These are phyloP conservation scores for Calonectria naviculata DNA, from an alignment of 2,329 filamentous ascomycete genomes.

Conservation along the genomic window DNA sequence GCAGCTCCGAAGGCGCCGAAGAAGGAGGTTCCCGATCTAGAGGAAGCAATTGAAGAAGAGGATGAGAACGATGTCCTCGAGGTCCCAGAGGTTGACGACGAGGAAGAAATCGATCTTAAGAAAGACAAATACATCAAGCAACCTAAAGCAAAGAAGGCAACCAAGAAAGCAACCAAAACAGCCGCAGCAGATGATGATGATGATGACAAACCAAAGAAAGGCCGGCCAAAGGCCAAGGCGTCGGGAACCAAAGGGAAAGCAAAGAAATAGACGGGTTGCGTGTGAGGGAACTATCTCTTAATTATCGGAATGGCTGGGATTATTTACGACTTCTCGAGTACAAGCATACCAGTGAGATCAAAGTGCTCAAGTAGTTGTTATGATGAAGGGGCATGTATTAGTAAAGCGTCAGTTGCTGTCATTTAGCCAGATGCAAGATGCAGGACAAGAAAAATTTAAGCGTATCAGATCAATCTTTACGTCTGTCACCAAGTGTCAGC, in stretches of 20 bases:
- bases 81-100: constrained; percentile 71
- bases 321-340: neutral
- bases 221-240: constrained; percentile 53
- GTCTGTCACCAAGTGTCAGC: neutral
- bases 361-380: neutral
- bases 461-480: neutral
- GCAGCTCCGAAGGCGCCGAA: constrained; percentile 76
- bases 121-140: constrained; percentile 98
- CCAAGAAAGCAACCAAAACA: constrained; percentile 57
- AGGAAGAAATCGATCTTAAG: constrained; percentile 81
- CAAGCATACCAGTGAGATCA: neutral
- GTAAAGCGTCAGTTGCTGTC: neutral
- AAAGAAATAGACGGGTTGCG: constrained; percentile 50
- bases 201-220: constrained; percentile 64
- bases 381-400: neutral
- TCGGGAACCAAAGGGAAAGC: constrained; percentile 58
- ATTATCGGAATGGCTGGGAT: neutral
- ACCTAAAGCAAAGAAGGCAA: constrained; percentile 76
- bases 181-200: constrained; percentile 61
- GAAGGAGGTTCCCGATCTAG: constrained; percentile 88
- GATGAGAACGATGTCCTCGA: constrained; percentile 76
- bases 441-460: neutral
- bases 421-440: neutral
- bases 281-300: neutral
- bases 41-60: constrained; percentile 95